Base-by-base conservation (phyloP, 257 asterid genomes). In the Avicennia marina region DNA sequence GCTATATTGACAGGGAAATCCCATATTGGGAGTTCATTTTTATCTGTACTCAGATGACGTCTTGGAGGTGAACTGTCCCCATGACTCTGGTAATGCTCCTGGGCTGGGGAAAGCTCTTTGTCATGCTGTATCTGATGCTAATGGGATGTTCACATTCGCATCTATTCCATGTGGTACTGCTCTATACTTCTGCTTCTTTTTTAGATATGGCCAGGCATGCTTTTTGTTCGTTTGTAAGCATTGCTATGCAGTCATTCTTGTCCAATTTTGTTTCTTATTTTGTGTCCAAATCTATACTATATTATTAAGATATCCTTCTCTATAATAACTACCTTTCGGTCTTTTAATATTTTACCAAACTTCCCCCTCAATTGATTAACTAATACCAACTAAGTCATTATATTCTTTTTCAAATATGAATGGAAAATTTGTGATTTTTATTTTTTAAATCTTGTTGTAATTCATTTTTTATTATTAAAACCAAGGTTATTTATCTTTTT, bases 11-110 rank as follows among this genome's bases (percentile, higher is more conserved):
- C 77, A 91, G 98, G 98, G 93, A 74, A 91, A 87, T 72, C 95
- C 98, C 63, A 83, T 91, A 66, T 48, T 87, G 83, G 98, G 98
- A 68, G 96, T 91, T 72, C 96, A 87, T 59, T 61, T 91, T 65
- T 91, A 79, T 72, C 84, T 91, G 27, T 85, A 87, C 73, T 87
- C 98, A 3, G 98, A 91, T 66, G 90, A 87, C 76, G 83, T 81
- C 58, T 55, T 46, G 61, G 86, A 83, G 75, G 72, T 91, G 75
- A 78, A 78, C 67, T 91, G 95, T 63, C 94, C 89, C n/a, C 77
- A 69, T 36, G 94, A 73, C 64, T 73, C 87, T 60, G 86, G 82
- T 59, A 74, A 67, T 76, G 90, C 94, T 70, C 94, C 94, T 61
- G 94, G 87, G 52, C 67, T 71, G 50, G 81, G 78, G 70, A 86